Evolutionary conservation across 2,329 filamentous ascomycete genomes (phyloP).

Genomic region (Fusarium beomiforme): DNA sequence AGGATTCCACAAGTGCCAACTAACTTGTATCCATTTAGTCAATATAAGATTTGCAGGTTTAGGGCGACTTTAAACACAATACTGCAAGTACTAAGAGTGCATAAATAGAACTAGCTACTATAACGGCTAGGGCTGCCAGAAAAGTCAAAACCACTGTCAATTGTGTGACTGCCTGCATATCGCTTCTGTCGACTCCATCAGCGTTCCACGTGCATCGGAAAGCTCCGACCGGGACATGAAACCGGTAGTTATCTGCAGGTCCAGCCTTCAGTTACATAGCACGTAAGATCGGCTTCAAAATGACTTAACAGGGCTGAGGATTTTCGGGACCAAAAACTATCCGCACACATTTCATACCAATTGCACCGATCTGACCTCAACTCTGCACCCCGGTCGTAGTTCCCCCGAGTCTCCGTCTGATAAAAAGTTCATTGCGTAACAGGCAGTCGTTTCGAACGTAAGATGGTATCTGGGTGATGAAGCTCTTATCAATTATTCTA

Average conservation of each 20-base stretch:
- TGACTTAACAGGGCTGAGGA: neutral
- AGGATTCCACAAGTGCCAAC: too few species aligned
- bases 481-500: neutral
- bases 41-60: neutral
- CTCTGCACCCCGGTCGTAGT: neutral
- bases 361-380: neutral
- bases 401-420: neutral
- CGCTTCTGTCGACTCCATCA: too few species aligned
- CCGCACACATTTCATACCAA: neutral
- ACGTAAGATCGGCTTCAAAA: neutral
- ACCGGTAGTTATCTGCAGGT: neutral
- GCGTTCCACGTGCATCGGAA: accelerated
- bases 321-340: too few species aligned
- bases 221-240: neutral
- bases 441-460: neutral
- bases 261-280: accelerated
- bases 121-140: accelerated
- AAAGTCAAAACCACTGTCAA: neutral
- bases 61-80: neutral
- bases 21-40: neutral
- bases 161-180: too few species aligned
- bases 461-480: neutral
- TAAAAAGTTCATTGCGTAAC: neutral
- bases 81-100: too few species aligned
- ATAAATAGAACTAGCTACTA: neutral